A percentile compares a stretch with the other conserved stretches of the same genome.
phyloP scores from a whole-genome alignment of 768 basidiomycete species.

The Cystobasidium onofrii region DNA sequence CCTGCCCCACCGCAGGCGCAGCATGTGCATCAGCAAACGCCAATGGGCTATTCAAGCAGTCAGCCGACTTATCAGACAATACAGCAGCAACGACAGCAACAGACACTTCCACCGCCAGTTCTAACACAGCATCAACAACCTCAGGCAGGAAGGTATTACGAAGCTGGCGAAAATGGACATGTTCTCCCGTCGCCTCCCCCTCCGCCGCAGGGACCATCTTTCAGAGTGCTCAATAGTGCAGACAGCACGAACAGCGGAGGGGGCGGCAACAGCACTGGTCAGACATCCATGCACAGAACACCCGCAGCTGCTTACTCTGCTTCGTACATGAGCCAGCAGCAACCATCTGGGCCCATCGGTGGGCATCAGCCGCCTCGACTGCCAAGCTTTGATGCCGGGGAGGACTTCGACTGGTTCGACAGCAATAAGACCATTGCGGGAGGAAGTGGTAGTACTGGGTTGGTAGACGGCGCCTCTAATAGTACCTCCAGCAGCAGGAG shows the following conservation, averaged over 20 bases:
- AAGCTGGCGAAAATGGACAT: background rate
- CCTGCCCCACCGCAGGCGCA: background rate
- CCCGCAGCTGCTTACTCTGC: background rate
- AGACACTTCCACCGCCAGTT: background rate
- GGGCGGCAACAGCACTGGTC: background rate
- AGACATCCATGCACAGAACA: background rate
- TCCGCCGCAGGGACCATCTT: constrained; percentile 15
- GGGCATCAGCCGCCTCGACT: background rate
- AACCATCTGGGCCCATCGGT: background rate
- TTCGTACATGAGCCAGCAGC: background rate
- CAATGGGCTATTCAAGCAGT: background rate
- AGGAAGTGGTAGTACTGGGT: background rate
- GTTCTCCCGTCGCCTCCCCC: constrained; percentile 5
- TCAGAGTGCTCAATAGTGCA: background rate
- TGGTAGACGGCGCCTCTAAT: background rate
- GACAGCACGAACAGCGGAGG: background rate
- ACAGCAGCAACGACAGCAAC: background rate
- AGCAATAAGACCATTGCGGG: background rate
- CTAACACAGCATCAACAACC: background rate
- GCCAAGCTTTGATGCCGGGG: constrained; percentile 26
- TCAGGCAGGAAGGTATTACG: background rate
- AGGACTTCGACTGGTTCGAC: constrained; percentile 27
- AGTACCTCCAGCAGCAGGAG: background rate
- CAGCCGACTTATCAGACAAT: background rate
- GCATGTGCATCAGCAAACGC: background rate